Evolutionary conservation across 1,284 basidiomycete genomes (phyloP).

Genomic region (Amylostereum chailletii): DNA sequence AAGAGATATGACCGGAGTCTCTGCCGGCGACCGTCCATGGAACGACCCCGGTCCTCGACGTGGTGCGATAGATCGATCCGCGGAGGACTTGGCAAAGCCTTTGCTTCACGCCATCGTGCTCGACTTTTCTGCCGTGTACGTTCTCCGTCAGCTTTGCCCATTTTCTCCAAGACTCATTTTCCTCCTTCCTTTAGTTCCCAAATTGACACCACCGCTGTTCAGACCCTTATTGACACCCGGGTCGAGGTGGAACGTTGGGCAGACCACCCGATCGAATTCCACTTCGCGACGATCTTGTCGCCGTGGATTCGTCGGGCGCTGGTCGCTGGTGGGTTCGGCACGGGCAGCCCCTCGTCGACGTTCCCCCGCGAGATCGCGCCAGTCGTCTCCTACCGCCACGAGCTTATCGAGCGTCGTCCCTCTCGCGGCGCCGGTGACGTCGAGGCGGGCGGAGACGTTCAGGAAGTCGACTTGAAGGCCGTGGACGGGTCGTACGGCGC

Average conservation of each 20-base stretch:
- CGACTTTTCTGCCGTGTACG: slow-evolving; percentile 84
- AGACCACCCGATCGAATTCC: slow-evolving; percentile 78
- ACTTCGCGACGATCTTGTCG: slow-evolving; percentile 83
- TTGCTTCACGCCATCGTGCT: slow-evolving; percentile 80
- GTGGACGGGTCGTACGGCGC: slow-evolving; percentile 17
- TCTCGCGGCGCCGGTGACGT: slow-evolving; percentile 7
- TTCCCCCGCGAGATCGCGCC: slow-evolving; percentile 61
- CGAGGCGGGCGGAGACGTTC: slow-evolving; percentile 1
- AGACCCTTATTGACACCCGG: slow-evolving; percentile 86
- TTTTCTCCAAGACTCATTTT: slow-evolving; percentile 2
- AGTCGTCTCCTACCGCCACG: slow-evolving; percentile 56
- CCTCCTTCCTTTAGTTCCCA: slow-evolving; percentile 41
- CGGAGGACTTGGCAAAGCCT: slow-evolving; percentile 54
- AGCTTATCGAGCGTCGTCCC: slow-evolving; percentile 8
- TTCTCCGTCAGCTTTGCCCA: slow-evolving; percentile 8
- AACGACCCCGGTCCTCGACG: slow-evolving; percentile 81
- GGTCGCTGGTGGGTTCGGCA: slow-evolving; percentile 82
- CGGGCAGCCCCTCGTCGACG: slow-evolving; percentile 34
- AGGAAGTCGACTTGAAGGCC: slow-evolving; percentile 17
- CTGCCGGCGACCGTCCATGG: slow-evolving; percentile 80
- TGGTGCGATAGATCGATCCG: slow-evolving; percentile 37
- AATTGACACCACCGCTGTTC: slow-evolving; percentile 83
- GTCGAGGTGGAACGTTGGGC: slow-evolving; percentile 85
- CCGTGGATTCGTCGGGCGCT: slow-evolving; percentile 92
- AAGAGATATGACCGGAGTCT: slow-evolving; percentile 57